Base-by-base conservation (phyloP, 169 alveolate species). In the Plasmodium yoelii region DNA sequence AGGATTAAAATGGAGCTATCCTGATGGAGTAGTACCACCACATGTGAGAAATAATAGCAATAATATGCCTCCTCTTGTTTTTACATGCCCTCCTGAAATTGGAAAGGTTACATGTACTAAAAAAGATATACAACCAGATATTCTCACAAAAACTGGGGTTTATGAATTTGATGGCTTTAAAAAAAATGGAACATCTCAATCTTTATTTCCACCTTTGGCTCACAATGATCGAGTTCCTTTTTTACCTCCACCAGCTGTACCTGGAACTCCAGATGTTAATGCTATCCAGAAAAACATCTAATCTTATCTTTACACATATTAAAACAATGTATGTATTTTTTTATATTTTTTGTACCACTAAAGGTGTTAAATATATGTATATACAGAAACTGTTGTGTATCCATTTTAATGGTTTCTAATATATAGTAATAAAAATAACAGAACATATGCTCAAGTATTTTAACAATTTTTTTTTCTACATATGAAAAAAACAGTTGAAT, bases 1-100 rank as follows among this genome's bases (percentile, higher is more conserved):
- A 6, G 95, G 95, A n/a, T 57, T 93, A 59, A 57, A 56, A 24
- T 93, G 95, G 95, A 89, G 88, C 2, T 68, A 73, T 24, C 94
- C 95, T 47, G 92, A 87, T 74, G 75, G 89, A 10, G 89, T 56
- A 1, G 89, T 51, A 1, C 53, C 68, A 22, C 34, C 68, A 5
- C 87, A 39, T 12, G 70, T 73, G 13, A 69, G 67, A 22, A 86
- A 86, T 5, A 75, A 73, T 44, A 86, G 44, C 73, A 55, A 19
- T 51, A 55, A 64, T 67, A 64, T 93, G 72, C 95, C 95, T 5
- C 94, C 95, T 8, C 69, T 93, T 34, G 93, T 93, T 92, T 61
- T 93, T 61, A 93, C 95, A 2, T 93, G 93, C 51, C 95, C 95
- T n/a, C 95, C 95, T 5, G 94, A 93, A 59, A 92, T 93, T 15